Conservation (phyloP, 169 alveolate species). For the Neospora caninum region DNA sequence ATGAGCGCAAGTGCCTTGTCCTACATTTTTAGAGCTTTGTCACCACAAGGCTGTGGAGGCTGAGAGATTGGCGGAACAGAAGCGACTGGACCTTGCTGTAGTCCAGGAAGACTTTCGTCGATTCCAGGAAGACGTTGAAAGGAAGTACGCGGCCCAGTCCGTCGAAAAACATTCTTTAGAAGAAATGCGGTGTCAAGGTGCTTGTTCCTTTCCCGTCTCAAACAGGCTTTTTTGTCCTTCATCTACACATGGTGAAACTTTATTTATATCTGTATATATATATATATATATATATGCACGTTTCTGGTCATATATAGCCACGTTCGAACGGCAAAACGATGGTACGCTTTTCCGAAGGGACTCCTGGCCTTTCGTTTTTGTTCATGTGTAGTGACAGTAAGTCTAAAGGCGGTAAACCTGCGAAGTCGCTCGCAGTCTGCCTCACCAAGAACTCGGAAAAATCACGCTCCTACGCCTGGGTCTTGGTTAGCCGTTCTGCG, state of each 20-base stretch:
- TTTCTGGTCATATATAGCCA: background rate
- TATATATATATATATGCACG: background rate
- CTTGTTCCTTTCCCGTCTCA: background rate
- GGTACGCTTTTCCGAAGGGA: background rate
- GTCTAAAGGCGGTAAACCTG: background rate
- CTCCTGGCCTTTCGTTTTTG: background rate
- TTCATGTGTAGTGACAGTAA: background rate
- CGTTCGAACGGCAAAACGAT: background rate
- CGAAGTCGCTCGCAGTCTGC: background rate
- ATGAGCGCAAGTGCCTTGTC: too few relatives aligned
- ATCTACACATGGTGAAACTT: too few relatives aligned
- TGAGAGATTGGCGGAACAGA: background rate
- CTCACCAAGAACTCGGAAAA: background rate
- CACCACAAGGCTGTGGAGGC: background rate
- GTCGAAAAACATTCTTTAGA: background rate
- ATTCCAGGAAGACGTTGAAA: background rate
- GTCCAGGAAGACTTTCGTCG: background rate
- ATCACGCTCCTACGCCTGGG: background rate
- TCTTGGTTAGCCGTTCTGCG: background rate
- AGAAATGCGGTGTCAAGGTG: background rate
- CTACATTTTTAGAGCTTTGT: background rate
- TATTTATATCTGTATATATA: background rate
- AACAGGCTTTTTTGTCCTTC: background rate
- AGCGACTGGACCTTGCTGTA: background rate
- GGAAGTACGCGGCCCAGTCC: background rate